Conservation (phyloP, 805 yeast genomes). For the Ogataea saltuana region DNA sequence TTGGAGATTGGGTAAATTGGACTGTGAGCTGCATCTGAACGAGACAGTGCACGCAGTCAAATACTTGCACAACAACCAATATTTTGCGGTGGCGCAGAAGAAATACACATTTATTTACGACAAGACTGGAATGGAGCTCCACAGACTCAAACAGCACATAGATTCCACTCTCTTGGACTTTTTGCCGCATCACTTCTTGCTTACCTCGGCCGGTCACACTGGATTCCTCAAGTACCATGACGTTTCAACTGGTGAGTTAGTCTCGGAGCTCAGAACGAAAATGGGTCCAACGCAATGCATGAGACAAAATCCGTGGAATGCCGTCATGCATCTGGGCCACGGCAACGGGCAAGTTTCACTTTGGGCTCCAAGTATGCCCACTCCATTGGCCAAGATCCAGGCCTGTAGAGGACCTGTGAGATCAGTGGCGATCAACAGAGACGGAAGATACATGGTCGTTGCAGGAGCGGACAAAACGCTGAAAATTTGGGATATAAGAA, state of each 20-base stretch:
- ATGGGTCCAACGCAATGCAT: constrained; percentile 87
- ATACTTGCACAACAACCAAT: constrained; percentile 89
- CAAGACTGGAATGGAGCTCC: constrained; percentile 87
- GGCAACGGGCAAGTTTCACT: constrained; percentile 88
- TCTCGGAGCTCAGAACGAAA: constrained; percentile 81
- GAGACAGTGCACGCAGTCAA: constrained; percentile 92
- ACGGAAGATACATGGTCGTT: constrained; percentile 91
- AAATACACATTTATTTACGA: constrained; percentile 92
- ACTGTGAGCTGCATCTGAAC: constrained; percentile 78
- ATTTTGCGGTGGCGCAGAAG: constrained; percentile 95
- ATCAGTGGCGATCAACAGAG: constrained; percentile 82
- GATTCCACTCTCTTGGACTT: constrained; percentile 84
- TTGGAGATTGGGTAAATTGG: constrained; percentile 85
- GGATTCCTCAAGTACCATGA: constrained; percentile 92
- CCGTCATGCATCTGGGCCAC: constrained; percentile 91
- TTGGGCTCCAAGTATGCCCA: constrained; percentile 89
- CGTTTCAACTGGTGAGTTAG: constrained; percentile 87
- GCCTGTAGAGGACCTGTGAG: constrained; percentile 86
- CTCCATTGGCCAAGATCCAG: constrained; percentile 81
- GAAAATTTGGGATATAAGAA: constrained; percentile 93
- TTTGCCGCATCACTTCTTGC: constrained; percentile 86
- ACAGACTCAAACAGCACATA: constrained; percentile 84
- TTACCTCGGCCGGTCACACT: constrained; percentile 86
- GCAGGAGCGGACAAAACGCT: constrained; percentile 83
- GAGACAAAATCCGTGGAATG: constrained; percentile 94